These are phyloP conservation scores for Gleditsia sinensis DNA, from an alignment of 306 rosid species.

Conservation along the genomic window DNA sequence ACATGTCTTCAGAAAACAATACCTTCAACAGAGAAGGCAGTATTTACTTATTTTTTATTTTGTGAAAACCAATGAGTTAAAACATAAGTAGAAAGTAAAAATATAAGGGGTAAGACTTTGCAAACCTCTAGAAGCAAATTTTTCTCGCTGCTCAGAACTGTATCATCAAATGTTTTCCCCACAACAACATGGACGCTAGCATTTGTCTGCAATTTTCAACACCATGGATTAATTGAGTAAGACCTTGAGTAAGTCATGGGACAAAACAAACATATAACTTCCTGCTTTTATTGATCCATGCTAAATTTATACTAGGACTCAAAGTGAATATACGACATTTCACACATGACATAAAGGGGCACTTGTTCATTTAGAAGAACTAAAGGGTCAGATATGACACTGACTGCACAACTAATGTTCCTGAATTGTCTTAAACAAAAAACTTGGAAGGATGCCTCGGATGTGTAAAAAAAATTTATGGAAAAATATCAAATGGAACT, in stretches of 20 bases:
- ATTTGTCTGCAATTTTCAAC: slow-evolving; percentile 59
- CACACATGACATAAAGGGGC: not conserved
- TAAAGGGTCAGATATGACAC: not conserved
- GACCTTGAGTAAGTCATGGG: not conserved
- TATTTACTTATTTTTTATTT: not conserved
- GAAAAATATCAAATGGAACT: slow-evolving; percentile 36
- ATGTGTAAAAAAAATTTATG: not conserved
- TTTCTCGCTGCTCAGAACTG: slow-evolving; percentile 64
- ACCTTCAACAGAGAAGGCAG: not conserved
- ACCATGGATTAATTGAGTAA: slow-evolving; percentile 12
- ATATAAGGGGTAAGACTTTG: slow-evolving; percentile 18
- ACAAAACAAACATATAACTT: slow-evolving; percentile 11
- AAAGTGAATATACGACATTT: slow-evolving; percentile 10
- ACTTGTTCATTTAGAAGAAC: slow-evolving; percentile 3
- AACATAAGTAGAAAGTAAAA: not conserved
- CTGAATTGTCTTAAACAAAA: slow-evolving; percentile 5
- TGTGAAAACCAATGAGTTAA: not conserved
- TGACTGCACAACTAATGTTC: slow-evolving; percentile 1
- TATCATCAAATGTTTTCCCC: slow-evolving; percentile 74
- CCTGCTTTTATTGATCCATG: not conserved
- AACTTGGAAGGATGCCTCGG: not conserved
- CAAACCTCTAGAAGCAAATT: slow-evolving; percentile 89
- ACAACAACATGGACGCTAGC: slow-evolving; percentile 63
- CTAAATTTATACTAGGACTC: not conserved
- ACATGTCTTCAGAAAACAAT: slow-evolving; percentile 14